Evolutionary conservation across 805 yeast species (phyloP).

Genomic region (Cyberlindnera maclurae): DNA sequence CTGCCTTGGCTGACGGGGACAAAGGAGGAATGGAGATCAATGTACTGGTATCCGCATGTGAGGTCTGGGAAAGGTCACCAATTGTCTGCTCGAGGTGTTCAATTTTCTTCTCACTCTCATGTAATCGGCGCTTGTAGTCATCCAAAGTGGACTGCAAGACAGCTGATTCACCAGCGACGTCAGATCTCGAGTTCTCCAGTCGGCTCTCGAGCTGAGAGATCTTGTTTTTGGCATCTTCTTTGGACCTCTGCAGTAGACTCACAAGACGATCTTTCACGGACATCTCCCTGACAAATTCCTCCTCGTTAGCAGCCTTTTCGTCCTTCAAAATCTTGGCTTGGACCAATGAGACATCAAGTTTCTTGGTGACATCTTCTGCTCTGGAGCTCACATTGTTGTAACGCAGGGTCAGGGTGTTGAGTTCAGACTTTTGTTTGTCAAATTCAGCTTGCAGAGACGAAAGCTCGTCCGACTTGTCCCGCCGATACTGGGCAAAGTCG

Average conservation of each 20-base stretch:
- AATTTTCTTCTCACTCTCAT: conserved; percentile 35
- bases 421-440: conserved; percentile 24
- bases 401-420: conserved; percentile 22
- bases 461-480: conserved; percentile 21
- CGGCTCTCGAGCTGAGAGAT: conserved; percentile 46
- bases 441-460: conserved; percentile 23
- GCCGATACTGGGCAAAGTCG: conserved; percentile 26
- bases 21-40: conserved; percentile 27
- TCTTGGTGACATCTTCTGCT: conserved; percentile 29
- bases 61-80: conserved; percentile 31
- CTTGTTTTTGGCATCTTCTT: conserved; percentile 44
- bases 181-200: conserved; percentile 14
- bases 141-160: conserved; percentile 48
- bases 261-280: conserved; percentile 54
- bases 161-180: conserved; percentile 44
- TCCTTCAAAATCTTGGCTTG: conserved; percentile 43
- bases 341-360: conserved; percentile 35
- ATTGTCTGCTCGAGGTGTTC: conserved; percentile 37
- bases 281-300: conserved; percentile 50
- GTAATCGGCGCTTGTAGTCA: conserved; percentile 49
- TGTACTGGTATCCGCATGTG: conserved; percentile 12
- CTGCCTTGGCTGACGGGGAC: conserved; percentile 53
- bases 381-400: conserved; percentile 28
- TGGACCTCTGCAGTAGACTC: conserved; percentile 46
- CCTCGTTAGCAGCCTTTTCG: conserved; percentile 35